Base-by-base conservation (phyloP, 768 basidiomycete species). In the Termitomyces sp. region DNA sequence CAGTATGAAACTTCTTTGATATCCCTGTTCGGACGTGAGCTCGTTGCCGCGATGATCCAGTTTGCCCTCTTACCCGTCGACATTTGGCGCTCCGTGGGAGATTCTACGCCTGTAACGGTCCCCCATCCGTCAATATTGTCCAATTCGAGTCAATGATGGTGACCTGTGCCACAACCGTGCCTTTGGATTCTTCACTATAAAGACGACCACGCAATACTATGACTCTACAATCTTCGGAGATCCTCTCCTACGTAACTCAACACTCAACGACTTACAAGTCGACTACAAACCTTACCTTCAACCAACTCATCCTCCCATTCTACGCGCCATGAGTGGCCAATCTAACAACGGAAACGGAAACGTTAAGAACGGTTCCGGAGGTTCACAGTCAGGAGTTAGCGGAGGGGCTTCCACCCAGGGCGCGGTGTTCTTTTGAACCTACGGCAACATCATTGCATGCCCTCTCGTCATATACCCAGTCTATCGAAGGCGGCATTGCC, bases 391-490 rank as follows among this genome's bases (percentile, higher is more conserved):
- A 24, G 75, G 77, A 13, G 78, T 86, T 55, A 78, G 78, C 56
- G 78, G 78, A 16, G 76, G 76, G 45, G 84, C 84, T 44, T 75
- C 79, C 40, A 69, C 76, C 18, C 78, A 74, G 30, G 84, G 79
- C 44, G 76, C 85, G 48, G 79, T 83, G 36, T 85, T 87, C 74
- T 87, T 87, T 74, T 87, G 69, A 76, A 72, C 63, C 52, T n/a
- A 55, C 26, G 9, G 46, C 6, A 34, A 7, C 42, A 33, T 20
- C 37, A 53, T 44, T 7, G 33, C 27, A 16, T 32, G 6, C 2
- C 24, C 7, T 39, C 36, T 20, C 40, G 30, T 53, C 40, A 43
- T 16, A 27, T 52, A 43, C 39, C 22, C 20, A 13, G 12, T 20
- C 20, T 51, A 1, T n/a, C 32, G 16, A 36, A 26, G 24, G 22